phyloP scores from a whole-genome alignment of 306 rosid genomes.

The Lithocarpus polystachyus region DNA sequence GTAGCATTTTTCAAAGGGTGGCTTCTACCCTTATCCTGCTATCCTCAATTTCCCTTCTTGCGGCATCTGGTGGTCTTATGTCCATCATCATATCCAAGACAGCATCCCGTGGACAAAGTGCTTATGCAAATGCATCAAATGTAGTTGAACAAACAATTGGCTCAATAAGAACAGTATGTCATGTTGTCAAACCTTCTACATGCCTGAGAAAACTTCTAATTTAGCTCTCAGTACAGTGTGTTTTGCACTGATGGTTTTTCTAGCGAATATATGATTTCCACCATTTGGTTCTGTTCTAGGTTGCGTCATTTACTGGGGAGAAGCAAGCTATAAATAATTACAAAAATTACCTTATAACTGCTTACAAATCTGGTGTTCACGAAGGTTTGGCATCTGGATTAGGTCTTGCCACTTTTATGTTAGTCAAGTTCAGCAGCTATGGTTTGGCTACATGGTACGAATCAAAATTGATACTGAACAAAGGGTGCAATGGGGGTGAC shows the following conservation, averaged over 20 bases:
- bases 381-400: conserved; percentile 65
- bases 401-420: conserved; percentile 61
- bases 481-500: conserved; percentile 74
- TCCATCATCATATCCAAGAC: conserved; percentile 49
- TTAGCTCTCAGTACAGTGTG: background rate
- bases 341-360: conserved; percentile 51
- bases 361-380: conserved; percentile 69
- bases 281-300: conserved; percentile 37
- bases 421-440: conserved; percentile 55
- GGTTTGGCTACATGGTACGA: conserved; percentile 85
- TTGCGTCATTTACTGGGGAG: conserved; percentile 87
- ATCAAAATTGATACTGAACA: conserved; percentile 63
- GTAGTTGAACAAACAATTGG: conserved; percentile 88
- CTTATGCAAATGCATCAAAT: conserved; percentile 79
- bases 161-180: conserved; percentile 78
- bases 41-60: conserved; percentile 76
- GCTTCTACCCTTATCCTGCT: conserved; percentile 83
- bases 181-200: background rate
- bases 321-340: conserved; percentile 62
- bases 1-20: conserved; percentile 80
- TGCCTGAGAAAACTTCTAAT: background rate
- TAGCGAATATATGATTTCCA: conserved; percentile 4
- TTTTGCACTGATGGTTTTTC: background rate
- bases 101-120: conserved; percentile 70
- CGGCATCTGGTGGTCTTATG: conserved; percentile 55